phyloP scores from a whole-genome alignment of 2,329 filamentous ascomycete genomes.

The Claviceps paspali region DNA sequence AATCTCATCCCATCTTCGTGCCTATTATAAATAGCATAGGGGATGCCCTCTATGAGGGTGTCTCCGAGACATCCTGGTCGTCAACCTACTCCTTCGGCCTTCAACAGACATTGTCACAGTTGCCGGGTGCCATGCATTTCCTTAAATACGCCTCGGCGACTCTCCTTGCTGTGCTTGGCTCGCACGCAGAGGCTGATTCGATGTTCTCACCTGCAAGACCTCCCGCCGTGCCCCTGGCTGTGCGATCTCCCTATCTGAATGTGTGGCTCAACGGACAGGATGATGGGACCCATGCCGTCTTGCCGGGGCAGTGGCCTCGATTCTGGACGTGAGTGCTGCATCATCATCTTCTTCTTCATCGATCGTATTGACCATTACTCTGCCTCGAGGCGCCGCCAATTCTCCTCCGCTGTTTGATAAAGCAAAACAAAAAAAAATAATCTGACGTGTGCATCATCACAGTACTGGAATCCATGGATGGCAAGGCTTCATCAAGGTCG shows the following conservation, averaged over 20 bases:
- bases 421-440: background rate
- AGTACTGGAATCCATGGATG: constrained; percentile 40
- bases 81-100: constrained; percentile 1
- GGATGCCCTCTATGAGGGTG: constrained; percentile 3
- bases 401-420: no score
- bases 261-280: constrained; percentile 50
- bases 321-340: constrained; percentile 51
- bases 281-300: constrained; percentile 47
- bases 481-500: constrained; percentile 55
- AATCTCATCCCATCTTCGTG: constrained; percentile 4
- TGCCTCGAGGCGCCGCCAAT: no score
- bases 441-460: constrained; percentile 15
- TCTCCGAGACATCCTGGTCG: constrained; percentile 2
- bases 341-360: background rate
- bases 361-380: no score
- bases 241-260: constrained; percentile 60
- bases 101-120: constrained; percentile 4
- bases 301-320: constrained; percentile 53
- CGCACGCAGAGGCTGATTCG: constrained; percentile 20
- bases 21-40: constrained; percentile 8
- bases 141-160: constrained; percentile 9
- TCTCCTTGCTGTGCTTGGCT: constrained; percentile 8
- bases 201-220: constrained; percentile 49
- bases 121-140: constrained; percentile 9
- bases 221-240: constrained; percentile 55